Evolutionary conservation across 176 grass and related monocot genomes (phyloP), one percentile per base, ranked within the genome.

Genomic region (Carex kokanica): DNA sequence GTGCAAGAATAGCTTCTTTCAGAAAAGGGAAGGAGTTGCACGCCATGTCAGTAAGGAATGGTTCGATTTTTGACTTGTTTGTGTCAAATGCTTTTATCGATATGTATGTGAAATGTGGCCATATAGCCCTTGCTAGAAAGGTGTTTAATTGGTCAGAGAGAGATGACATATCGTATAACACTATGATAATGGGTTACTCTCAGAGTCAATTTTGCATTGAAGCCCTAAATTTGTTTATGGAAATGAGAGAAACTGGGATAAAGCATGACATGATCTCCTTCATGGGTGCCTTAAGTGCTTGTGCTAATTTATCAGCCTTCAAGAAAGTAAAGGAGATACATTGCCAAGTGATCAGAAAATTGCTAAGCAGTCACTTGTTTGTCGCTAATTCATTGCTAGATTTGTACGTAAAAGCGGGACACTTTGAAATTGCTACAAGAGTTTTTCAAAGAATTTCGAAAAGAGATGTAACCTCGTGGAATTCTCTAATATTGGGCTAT

Each of bases 71-170:
- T 80, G 90, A 98, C 79, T 63, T 93, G 64, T 98, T 91, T 66
- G 64, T 98, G 66, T 93, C 89, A 2, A 98, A 94, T 90, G 90
- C 92, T 74, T 85, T 98, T 75, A 94, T 98, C 81, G 92, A 98
- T 85, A 89, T 88, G 85, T 98, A 98, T 82, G 87, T 89, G 10
- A 94, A 98, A 75, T 98, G 92, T 74, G 95, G 90, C 52, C 83
- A 66, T 23, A 68, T 98, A 80, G 73, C 59, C 18, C 65, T 87
- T 56, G 95, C 21, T 3, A 75, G 36, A 34, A 88, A 57, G 80
- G 80, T 94, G 61, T 98, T 94, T 83, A 73, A 90, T 84, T 54
- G 62, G 40, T 98, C 90, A 67, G 84, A 91, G 66, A 98, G 87
- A 84, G 92, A 98, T 18, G 87, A 86, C 0, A 89, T 98, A 24